Evolutionary conservation across 2,329 filamentous ascomycete genomes (phyloP).

Genomic region (Calonectria fujianensis): DNA sequence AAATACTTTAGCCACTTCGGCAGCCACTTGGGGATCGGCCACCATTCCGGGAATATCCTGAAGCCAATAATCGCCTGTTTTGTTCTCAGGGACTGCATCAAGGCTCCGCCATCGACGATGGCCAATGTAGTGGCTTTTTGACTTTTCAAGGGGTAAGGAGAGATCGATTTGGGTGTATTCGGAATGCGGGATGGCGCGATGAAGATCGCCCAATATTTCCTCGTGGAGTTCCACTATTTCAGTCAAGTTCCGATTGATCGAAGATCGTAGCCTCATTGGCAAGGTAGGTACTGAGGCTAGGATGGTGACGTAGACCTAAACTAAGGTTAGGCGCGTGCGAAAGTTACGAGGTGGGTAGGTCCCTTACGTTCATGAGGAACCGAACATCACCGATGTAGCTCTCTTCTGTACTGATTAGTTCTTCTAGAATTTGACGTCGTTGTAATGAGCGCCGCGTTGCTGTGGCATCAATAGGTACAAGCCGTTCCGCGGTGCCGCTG

Average conservation of each 20-base stretch:
- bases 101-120: conserved; percentile 70
- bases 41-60: conserved; percentile 70
- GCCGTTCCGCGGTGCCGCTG: conserved; percentile 76
- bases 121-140: conserved; percentile 44
- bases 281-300: conserved; percentile 81
- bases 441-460: conserved; percentile 84
- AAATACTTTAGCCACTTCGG: conserved; percentile 77
- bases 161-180: conserved; percentile 71
- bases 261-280: conserved; percentile 78
- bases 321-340: conserved; percentile 45
- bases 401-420: conserved; percentile 90
- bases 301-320: conserved; percentile 83
- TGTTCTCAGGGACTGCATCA: conserved; percentile 66
- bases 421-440: conserved; percentile 87
- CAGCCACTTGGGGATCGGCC: conserved; percentile 75
- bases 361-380: conserved; percentile 86
- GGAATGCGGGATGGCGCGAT: conserved; percentile 81
- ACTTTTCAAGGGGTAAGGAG: conserved; percentile 35
- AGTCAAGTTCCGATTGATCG: conserved; percentile 86
- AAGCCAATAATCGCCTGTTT: conserved; percentile 63
- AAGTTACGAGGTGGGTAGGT: background rate
- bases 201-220: conserved; percentile 84
- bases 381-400: conserved; percentile 91
- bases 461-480: conserved; percentile 76
- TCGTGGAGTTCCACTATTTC: conserved; percentile 91